Conservation (phyloP, 2,329 filamentous ascomycete species). For the Xylariales sp. region DNA sequence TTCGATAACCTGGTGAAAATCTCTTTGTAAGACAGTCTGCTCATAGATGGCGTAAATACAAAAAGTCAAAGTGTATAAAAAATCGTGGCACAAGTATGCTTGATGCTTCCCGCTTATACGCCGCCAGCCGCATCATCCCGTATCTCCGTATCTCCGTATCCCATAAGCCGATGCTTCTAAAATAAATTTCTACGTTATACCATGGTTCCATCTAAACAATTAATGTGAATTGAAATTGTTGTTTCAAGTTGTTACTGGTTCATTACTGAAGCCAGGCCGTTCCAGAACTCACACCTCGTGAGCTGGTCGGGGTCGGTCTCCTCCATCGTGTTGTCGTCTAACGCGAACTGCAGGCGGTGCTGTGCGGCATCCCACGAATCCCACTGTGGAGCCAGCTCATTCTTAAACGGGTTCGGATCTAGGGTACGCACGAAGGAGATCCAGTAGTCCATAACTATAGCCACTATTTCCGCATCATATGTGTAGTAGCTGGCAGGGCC, state of each 20-base stretch:
- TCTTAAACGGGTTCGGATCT: slow-evolving; percentile 36
- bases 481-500: slow-evolving; percentile 34
- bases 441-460: slow-evolving; percentile 44
- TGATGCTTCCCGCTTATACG: no score
- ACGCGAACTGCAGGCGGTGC: slow-evolving; percentile 35
- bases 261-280: slow-evolving; percentile 26
- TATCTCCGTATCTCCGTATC: no score
- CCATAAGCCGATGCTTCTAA: no score
- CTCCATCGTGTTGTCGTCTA: slow-evolving; percentile 36
- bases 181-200: no score
- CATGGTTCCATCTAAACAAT: no score
- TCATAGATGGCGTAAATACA: no score
- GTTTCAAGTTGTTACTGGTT: slow-evolving; percentile 24
- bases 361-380: slow-evolving; percentile 25
- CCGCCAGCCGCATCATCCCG: no score
- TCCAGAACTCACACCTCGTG: slow-evolving; percentile 38
- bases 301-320: slow-evolving; percentile 25
- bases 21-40: no score
- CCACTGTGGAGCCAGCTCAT: slow-evolving; percentile 34
- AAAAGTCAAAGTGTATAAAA: no score
- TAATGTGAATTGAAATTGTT: no score
- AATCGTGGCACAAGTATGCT: no score
- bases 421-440: slow-evolving; percentile 42
- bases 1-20: no score
- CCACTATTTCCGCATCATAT: slow-evolving; percentile 40